These are phyloP conservation scores for Coemansia sp. DNA, from an alignment of 192 early-diverging fungal genomes.

Conservation along the genomic window DNA sequence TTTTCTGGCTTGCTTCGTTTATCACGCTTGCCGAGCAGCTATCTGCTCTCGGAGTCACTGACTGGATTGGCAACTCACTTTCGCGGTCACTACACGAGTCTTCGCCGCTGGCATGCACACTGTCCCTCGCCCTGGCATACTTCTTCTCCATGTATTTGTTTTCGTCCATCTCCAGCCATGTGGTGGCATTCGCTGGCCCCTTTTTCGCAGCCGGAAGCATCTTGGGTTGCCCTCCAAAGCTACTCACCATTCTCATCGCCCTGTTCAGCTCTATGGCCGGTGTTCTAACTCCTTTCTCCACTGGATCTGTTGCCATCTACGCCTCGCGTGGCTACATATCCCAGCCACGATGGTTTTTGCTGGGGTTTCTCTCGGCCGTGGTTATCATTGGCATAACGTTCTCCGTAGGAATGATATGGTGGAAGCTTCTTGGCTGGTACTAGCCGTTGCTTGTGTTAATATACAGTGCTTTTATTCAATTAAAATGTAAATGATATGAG, in stretches of 20 bases:
- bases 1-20: conserved; percentile 83
- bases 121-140: conserved; percentile 62
- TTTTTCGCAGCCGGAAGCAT: conserved; percentile 73
- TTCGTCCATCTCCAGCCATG: conserved; percentile 73
- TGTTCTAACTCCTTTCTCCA: conserved; percentile 59
- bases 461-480: too few species aligned
- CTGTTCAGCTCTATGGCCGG: conserved; percentile 69
- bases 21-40: conserved; percentile 77
- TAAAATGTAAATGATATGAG: too few species aligned
- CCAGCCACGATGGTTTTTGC: conserved; percentile 63
- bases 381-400: conserved; percentile 61
- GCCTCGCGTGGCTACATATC: conserved; percentile 64
- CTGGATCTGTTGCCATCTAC: conserved; percentile 64
- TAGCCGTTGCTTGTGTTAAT: too few species aligned
- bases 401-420: conserved; percentile 71
- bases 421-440: conserved; percentile 70
- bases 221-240: conserved; percentile 60
- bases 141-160: conserved; percentile 77
- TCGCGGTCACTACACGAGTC: conserved; percentile 45
- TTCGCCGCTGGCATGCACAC: conserved; percentile 43
- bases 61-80: conserved; percentile 65
- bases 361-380: conserved; percentile 59
- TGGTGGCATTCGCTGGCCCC: conserved; percentile 69
- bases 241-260: conserved; percentile 62
- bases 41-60: conserved; percentile 66